These are phyloP conservation scores for Nyssa sinensis DNA, from an alignment of 148 eudicot species.

Conservation along the genomic window DNA sequence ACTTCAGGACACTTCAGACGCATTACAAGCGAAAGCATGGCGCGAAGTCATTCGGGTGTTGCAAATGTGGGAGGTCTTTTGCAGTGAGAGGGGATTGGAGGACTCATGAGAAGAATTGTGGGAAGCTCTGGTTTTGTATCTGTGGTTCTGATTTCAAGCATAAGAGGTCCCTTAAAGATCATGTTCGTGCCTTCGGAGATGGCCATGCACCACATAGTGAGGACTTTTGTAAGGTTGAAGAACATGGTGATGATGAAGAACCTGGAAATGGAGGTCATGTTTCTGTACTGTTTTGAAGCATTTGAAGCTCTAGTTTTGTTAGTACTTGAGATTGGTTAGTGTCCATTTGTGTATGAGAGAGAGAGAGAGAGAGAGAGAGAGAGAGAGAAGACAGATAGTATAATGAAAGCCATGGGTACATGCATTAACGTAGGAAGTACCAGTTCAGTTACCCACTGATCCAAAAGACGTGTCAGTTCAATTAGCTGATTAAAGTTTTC, in stretches of 20 bases:
- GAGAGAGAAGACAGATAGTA: no score
- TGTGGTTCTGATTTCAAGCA: constrained; percentile 75
- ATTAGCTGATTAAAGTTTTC: constrained; percentile 1
- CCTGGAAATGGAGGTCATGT: constrained; percentile 3
- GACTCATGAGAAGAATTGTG: constrained; percentile 70
- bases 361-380: no score
- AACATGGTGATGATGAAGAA: constrained; percentile 19
- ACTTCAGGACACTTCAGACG: constrained; percentile 61
- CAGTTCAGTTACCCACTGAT: background rate
- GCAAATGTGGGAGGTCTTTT: constrained; percentile 53
- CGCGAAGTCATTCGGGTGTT: constrained; percentile 40
- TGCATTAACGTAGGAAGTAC: constrained; percentile 21
- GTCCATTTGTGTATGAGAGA: no score
- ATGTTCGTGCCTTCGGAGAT: constrained; percentile 55
- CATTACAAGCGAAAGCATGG: constrained; percentile 74
- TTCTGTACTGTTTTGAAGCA: background rate
- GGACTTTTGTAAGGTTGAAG: constrained; percentile 22
- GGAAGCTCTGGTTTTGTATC: constrained; percentile 58
- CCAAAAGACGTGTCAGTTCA: no score
- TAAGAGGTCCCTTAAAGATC: constrained; percentile 66
- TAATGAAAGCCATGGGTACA: constrained; percentile 24
- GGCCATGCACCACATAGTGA: constrained; percentile 57
- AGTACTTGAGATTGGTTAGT: constrained; percentile 18
- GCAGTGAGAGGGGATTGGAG: constrained; percentile 69
- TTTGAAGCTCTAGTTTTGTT: constrained; percentile 8